Evolutionary conservation across 139 green algal species (phyloP).

Genomic region (Choricystis sp.): DNA sequence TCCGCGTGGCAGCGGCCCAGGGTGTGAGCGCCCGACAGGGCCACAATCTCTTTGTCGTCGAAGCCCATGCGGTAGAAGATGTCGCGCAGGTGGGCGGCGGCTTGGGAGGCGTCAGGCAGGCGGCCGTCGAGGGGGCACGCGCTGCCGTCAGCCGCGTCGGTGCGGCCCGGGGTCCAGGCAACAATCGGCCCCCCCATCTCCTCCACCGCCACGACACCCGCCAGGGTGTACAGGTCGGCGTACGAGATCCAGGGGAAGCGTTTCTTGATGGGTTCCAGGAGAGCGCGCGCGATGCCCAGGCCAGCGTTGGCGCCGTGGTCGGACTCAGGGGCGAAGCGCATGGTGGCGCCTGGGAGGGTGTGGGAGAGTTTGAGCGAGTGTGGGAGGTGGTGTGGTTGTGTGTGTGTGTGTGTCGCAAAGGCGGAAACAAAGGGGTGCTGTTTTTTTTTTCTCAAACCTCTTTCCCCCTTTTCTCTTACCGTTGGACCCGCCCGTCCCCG

Average conservation of each 20-base stretch:
- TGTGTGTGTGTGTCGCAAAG: too few relatives aligned
- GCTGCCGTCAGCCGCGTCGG: conserved; percentile 25
- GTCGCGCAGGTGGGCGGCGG: conserved; percentile 50
- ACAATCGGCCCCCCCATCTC: conserved; percentile 62
- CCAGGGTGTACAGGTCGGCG: conserved; percentile 75
- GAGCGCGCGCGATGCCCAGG: conserved; percentile 41
- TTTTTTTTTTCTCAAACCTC: too few relatives aligned
- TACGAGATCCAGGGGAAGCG: conserved; percentile 40
- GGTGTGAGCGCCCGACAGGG: conserved; percentile 63
- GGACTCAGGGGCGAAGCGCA: conserved; percentile 65
- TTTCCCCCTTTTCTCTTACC: too few relatives aligned
- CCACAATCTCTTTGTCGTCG: conserved; percentile 66
- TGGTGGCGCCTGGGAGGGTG: too few relatives aligned
- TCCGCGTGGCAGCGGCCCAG: conserved; percentile 77
- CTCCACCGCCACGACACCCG: conserved; percentile 59
- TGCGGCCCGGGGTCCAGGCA: conserved; percentile 49
- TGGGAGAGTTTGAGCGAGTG: too few relatives aligned
- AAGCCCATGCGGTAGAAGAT: conserved; percentile 83
- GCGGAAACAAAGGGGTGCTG: too few relatives aligned
- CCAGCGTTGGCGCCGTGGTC: conserved; percentile 68
- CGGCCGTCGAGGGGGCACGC: conserved; percentile 52
- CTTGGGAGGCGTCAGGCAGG: conserved; percentile 56
- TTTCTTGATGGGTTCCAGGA: conserved; percentile 78
- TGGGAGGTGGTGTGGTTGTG: too few relatives aligned
- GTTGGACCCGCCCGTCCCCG: conserved; percentile 55